Base-by-base conservation (phyloP, 2,329 filamentous ascomycete species). In the Colletotrichum cordylinicola region DNA sequence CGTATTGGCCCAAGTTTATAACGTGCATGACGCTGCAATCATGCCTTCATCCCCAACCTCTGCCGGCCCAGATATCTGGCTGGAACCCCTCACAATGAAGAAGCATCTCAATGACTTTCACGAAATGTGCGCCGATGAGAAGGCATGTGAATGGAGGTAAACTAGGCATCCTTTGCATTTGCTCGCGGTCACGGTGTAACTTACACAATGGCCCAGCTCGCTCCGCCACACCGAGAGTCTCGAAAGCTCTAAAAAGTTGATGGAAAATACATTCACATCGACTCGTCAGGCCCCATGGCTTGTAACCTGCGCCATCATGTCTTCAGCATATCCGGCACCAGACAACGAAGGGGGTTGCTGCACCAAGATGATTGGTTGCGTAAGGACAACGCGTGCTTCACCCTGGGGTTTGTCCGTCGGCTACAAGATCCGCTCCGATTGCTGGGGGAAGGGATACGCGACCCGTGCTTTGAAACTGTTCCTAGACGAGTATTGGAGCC, bases 371-470 rank as follows among this genome's bases (percentile, higher is more conserved):
- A 56, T 73, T 10, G 71, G 71, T 15, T 29, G 29, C 9, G 29
- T 73, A 33, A 73, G 10, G 24, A 73, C 66, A 1, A 70, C 66
- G 4, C 39, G 56, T 56, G 21, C 39, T 3, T 56, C 71, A 2
- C 21, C 18, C 0, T 70, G 39, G 56, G 71, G 66, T 1, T 8
- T 73, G 24, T 64, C 39, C 4, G n/a, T 73, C 2, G 71, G 71
- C 18, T 73, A 70, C 39, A 73, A 73, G 66, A 31, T 70, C 10
- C 21, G 66, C 16, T 73, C 71, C 3, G 56, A 70, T 24, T 73
- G 56, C 39, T 73, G 66, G 71, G 56, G 66, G 8, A 69, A 31
- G 4, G 71, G 71, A 2, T 73, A 70, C 27, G 66, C 71, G 21
- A 73, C 71, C 3, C 55, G 66, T 39, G 66, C 71, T 9, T 39